phyloP scores from a whole-genome alignment of 2,329 filamentous ascomycete species.

The Colletotrichum lentis region DNA sequence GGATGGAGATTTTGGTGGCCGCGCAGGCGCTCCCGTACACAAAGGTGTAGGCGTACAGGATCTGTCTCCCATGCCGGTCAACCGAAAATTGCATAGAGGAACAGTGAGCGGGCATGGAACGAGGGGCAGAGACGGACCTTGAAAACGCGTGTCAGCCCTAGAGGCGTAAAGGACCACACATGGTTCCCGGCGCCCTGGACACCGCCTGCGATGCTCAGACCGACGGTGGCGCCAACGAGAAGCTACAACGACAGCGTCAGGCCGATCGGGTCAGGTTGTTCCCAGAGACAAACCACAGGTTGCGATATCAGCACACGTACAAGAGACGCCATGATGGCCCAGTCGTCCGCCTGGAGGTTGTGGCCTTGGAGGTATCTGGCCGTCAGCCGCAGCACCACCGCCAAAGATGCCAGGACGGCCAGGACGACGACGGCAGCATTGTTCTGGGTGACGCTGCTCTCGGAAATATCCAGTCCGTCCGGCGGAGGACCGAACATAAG shows the following conservation, averaged over 20 bases:
- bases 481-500: conserved; percentile 17
- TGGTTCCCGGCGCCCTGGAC: conserved; percentile 22
- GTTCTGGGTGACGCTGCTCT: conserved; percentile 21
- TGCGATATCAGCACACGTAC: not conserved
- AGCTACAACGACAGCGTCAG: not conserved
- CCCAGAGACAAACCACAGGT: too few species aligned
- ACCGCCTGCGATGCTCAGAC: conserved; percentile 24
- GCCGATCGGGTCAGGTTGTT: not conserved
- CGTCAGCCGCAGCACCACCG: conserved; percentile 19
- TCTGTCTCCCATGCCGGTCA: not conserved
- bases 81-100: too few species aligned
- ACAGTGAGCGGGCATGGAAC: too few species aligned
- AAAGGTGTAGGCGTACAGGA: conserved; percentile 37
- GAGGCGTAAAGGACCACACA: conserved; percentile 20
- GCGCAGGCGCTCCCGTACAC: conserved; percentile 35
- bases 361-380: conserved; percentile 22
- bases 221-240: conserved; percentile 22
- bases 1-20: conserved; percentile 37
- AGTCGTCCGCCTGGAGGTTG: conserved; percentile 20
- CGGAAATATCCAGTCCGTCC: conserved; percentile 11
- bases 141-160: conserved; percentile 4
- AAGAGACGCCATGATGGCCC: conserved; percentile 21
- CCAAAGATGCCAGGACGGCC: conserved; percentile 6
- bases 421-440: conserved; percentile 27
- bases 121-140: not conserved